A percentile compares a stretch with the other conserved stretches of the same genome.
Conservation (phyloP, 176 grass and related monocot species). For the Canna indica region DNA sequence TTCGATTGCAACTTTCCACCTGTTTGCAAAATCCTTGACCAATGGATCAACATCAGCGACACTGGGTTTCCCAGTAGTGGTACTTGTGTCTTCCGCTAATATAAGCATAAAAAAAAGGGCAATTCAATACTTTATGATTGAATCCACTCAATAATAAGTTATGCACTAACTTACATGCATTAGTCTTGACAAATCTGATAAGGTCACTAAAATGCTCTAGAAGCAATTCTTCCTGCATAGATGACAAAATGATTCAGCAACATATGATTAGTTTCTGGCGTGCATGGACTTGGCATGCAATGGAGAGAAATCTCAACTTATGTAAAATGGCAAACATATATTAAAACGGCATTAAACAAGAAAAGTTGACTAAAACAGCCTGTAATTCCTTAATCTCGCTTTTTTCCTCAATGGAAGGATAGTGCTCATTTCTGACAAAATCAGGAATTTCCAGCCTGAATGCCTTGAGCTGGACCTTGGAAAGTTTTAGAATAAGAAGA, state of each 20-base stretch:
- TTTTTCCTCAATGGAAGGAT: no score
- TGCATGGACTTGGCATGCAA: no score
- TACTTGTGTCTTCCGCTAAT: constrained; percentile 51
- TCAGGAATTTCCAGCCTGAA: no score
- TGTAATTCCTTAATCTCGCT: no score
- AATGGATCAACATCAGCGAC: constrained; percentile 63
- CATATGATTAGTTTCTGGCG: background rate
- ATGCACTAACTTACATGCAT: constrained; percentile 58
- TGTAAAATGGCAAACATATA: no score
- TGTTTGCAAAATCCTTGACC: constrained; percentile 77
- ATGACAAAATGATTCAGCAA: background rate
- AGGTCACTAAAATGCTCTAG: constrained; percentile 75
- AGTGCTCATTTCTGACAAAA: no score
- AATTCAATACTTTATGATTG: background rate
- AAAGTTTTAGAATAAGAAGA: no score
- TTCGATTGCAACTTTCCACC: constrained; percentile 86
- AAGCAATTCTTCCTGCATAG: constrained; percentile 79
- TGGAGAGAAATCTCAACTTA: no score
- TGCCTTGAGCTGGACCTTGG: no score
- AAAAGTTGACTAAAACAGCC: no score
- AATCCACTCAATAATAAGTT: constrained; percentile 20
- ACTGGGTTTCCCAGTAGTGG: constrained; percentile 42
- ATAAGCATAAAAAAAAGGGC: constrained; percentile 10
- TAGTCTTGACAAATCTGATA: constrained; percentile 81
- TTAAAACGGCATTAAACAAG: no score